phyloP scores from a whole-genome alignment of 352 stramenopile species.

The Albugo candida region DNA sequence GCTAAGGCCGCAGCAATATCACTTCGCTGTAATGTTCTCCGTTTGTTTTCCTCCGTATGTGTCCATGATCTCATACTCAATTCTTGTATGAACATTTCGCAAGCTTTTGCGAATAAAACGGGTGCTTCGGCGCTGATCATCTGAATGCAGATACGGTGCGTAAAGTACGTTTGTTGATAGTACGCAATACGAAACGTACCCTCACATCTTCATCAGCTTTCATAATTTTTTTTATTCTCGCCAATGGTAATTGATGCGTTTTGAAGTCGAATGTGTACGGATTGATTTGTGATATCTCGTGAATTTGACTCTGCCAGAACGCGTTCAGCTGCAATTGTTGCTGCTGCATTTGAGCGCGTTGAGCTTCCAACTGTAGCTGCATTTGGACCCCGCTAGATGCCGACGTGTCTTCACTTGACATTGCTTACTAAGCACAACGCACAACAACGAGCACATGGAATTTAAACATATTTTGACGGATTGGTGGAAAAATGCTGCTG shows the following conservation, averaged over 20 bases:
- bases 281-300: conserved; percentile 78
- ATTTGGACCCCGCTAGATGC: conserved; percentile 24
- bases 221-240: conserved; percentile 93
- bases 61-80: conserved; percentile 77
- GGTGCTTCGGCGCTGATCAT: conserved; percentile 88
- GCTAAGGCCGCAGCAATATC: conserved; percentile 82
- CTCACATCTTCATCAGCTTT: conserved; percentile 87
- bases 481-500: too few species aligned
- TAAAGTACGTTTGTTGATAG: background rate
- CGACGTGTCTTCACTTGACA: background rate
- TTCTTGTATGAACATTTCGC: conserved; percentile 88
- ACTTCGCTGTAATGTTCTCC: conserved; percentile 80
- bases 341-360: conserved; percentile 76
- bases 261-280: conserved; percentile 74
- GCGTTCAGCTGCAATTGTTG: conserved; percentile 67
- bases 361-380: conserved; percentile 72
- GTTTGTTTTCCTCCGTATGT: conserved; percentile 85
- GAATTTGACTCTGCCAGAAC: conserved; percentile 79
- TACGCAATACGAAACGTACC: conserved; percentile 11
- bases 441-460: too few species aligned
- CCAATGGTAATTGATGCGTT: conserved; percentile 80
- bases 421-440: background rate
- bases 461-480: too few species aligned
- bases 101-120: conserved; percentile 87
- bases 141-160: conserved; percentile 9